Base-by-base conservation (phyloP, 2,329 filamentous ascomycete genomes). In the Falciphora oryzae region DNA sequence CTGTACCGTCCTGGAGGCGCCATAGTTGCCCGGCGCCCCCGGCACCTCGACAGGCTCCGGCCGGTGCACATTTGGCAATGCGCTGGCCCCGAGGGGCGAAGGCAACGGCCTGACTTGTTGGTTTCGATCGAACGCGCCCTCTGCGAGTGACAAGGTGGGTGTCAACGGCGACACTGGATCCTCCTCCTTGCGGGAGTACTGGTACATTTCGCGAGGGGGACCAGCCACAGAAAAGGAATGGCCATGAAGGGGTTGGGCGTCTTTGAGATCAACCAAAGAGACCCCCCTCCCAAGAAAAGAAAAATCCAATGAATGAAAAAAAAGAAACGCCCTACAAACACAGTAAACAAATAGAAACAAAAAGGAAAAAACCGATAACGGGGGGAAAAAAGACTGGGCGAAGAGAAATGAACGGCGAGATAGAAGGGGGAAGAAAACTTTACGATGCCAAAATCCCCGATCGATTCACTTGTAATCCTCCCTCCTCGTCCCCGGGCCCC, bases 111-210 rank as follows among this genome's bases (percentile, higher is more conserved):
- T 53, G 44, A 25, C 7, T 44, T 38, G 13, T 16, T 16, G 38
- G 38, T 44, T 44, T 44, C 38, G 38, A 44, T 44, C 38, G 38
- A 44, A 44, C 5, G 38, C 38, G 16, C 38, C 38, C 38, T 44
- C 38, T 16, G 38, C 38, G 16, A 61, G n/a, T 50, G 59, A 38
- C 16, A 62, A 62, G 32, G 50, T 44, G 60, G 50, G 35, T 50
- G 60, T 50, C 27, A 28, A 38, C 25, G 60, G 60, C n/a, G 60
- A 62, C 27, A 62, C 60, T 50, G 60, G 60, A 14, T 62, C 60
- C 16, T 62, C 60, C 28, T 62, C 32, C 50, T 62, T 62, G 60
- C 27, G 35, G 60, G 44, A 25, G n/a, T 53, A 53, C 44, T 53
- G 44, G 44, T n/a, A 53, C 44, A 53, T 53, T 53, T 53, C 44